These are phyloP conservation scores for Boletus hoseneyae DNA, from an alignment of 1,284 basidiomycete species.

Conservation along the genomic window DNA sequence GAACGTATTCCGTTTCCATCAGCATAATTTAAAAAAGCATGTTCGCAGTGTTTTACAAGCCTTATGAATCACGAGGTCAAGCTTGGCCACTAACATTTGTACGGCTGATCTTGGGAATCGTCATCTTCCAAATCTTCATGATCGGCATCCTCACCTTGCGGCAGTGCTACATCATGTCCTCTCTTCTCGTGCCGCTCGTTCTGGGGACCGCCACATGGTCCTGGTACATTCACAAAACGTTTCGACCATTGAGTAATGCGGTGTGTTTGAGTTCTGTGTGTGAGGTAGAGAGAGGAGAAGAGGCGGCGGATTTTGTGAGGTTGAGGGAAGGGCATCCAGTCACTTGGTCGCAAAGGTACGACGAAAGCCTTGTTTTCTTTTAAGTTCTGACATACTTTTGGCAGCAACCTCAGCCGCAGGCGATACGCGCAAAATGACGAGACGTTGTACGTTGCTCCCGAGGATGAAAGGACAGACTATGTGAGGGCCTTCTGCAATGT, in stretches of 20 bases:
- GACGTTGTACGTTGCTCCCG: constrained; percentile 89
- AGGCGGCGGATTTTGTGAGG: constrained; percentile 70
- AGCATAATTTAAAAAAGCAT: not conserved
- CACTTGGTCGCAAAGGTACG: constrained; percentile 79
- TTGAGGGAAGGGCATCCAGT: constrained; percentile 79
- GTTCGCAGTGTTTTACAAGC: constrained; percentile 81
- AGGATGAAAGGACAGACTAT: constrained; percentile 89
- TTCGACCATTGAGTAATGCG: constrained; percentile 77
- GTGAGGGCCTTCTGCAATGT: constrained; percentile 39
- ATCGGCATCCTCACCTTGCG: constrained; percentile 88
- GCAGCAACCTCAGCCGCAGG: constrained; percentile 75
- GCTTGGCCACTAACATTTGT: constrained; percentile 92
- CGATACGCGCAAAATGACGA: constrained; percentile 92
- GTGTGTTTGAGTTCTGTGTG: constrained; percentile 83
- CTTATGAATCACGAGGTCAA: constrained; percentile 90
- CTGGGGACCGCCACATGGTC: constrained; percentile 77
- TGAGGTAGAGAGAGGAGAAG: constrained; percentile 84
- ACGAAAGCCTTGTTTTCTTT: not conserved
- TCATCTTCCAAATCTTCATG: constrained; percentile 92
- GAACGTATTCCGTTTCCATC: not conserved
- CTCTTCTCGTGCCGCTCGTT: constrained; percentile 78
- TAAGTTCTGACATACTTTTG: constrained; percentile 8
- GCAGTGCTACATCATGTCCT: constrained; percentile 73
- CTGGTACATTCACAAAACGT: constrained; percentile 69
- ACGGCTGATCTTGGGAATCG: constrained; percentile 83